These are phyloP conservation scores for Epichloe scottii DNA, from an alignment of 2,329 filamentous ascomycete genomes.

Conservation along the genomic window DNA sequence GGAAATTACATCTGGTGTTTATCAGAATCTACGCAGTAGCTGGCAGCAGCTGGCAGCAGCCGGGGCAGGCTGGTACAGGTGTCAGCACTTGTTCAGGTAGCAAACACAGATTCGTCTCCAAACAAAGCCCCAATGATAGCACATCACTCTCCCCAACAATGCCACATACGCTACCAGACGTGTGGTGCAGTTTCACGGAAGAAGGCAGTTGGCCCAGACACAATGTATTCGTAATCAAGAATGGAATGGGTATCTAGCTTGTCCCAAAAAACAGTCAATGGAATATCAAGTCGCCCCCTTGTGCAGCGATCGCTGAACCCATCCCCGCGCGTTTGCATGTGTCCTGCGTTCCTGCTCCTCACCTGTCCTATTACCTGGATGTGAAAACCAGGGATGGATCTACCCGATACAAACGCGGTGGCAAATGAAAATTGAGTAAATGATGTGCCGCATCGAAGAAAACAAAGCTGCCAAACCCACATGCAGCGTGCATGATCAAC, in stretches of 20 bases:
- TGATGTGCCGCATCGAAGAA: not conserved
- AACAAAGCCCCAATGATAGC: no score
- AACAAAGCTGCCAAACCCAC: not conserved
- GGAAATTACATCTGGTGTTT: no score
- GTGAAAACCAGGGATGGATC: not conserved
- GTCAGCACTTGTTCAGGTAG: no score
- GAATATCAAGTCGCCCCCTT: no score
- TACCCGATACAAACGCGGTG: not conserved
- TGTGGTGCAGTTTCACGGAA: not conserved
- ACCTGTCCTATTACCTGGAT: not conserved
- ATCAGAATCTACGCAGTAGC: no score
- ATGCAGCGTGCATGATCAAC: not conserved
- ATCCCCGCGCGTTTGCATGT: no score
- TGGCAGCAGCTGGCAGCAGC: no score
- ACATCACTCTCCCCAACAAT: no score
- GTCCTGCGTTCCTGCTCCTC: not conserved
- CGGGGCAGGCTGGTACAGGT: no score
- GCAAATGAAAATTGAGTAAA: not conserved
- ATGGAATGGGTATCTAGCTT: not conserved
- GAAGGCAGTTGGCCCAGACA: not conserved
- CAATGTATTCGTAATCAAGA: not conserved
- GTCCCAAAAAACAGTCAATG: not conserved
- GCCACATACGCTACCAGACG: not conserved
- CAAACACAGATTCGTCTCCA: no score
- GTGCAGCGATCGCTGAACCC: no score